Base-by-base conservation (phyloP, 306 rosid species). In the Alnus rubra region DNA sequence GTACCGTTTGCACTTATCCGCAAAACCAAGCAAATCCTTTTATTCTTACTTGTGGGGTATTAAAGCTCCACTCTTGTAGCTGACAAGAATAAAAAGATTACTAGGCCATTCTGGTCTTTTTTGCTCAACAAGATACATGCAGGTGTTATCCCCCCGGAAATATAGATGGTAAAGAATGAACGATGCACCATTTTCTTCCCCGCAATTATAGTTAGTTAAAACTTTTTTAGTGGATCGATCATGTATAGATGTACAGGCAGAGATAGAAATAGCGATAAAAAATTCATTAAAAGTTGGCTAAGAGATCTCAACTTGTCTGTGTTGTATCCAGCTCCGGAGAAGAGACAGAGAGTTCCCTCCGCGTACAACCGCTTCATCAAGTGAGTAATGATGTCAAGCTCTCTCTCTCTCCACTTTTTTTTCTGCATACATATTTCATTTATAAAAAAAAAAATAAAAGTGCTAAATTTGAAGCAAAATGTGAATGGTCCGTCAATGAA, bases 321-420 rank as follows among this genome's bases (percentile, higher is more conserved):
- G 73, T 60, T 62, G 77, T 85, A 76, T 79, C 74, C 97, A 94
- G 98, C 98, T 78, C 97, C 98, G 80, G 98, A 94, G 83, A 94
- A 94, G 94, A 94, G 97, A 85, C 98, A 94, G 88, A 88, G 98
- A 88, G 98, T 94, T 73, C 98, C 98, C 78, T 94, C 98, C 85
- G 98, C 98, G 53, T 94, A 94, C 93, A 94, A 94, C 77, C 97
- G 98, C 84, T 94, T 94, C 96, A 94, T 94, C 88, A 94, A 94
- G 98, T 94, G 84, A 88, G 98, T 42, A 18, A 68, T 9, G 30
- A 68, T 42, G 72, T 39, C 72, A 39, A 42, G 72, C 51, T 67
- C 42, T 67, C 51, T 2, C 19, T 58, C 39, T 35, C 16, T 3
- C 0, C 28, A 23, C 28, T 23, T 53, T 2, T 33, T 7, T 69